Evolutionary conservation across 2,329 filamentous ascomycete genomes (phyloP).

Genomic region (Aotearoamyces nothofagi): DNA sequence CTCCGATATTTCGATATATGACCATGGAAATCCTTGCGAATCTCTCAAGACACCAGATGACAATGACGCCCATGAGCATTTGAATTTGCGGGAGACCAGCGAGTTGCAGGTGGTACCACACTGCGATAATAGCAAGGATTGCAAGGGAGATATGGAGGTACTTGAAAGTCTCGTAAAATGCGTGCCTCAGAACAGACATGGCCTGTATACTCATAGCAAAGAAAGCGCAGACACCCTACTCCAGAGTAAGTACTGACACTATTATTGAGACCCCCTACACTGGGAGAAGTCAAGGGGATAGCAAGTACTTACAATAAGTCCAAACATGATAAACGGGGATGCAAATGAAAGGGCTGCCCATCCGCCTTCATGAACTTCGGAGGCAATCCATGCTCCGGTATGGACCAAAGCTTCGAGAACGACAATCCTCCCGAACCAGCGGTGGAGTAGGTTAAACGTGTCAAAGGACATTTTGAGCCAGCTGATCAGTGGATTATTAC

Average conservation of each 20-base stretch:
- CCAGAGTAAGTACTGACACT: slow-evolving; percentile 1
- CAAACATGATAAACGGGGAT: slow-evolving; percentile 32
- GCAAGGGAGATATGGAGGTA: slow-evolving; percentile 53
- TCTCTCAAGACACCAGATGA: slow-evolving; percentile 55
- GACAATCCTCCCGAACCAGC: slow-evolving; percentile 67
- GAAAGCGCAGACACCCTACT: slow-evolving; percentile 22
- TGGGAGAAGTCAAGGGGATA: background rate
- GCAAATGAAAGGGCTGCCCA: slow-evolving; percentile 29
- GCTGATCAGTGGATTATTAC: slow-evolving; percentile 65
- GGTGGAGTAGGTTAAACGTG: slow-evolving; percentile 68
- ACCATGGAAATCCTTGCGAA: slow-evolving; percentile 41
- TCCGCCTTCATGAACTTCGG: slow-evolving; percentile 24
- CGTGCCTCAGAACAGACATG: slow-evolving; percentile 55
- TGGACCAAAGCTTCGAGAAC: slow-evolving; percentile 54
- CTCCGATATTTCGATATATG: slow-evolving; percentile 49
- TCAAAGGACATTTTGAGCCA: slow-evolving; percentile 64
- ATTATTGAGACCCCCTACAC: no score
- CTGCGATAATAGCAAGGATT: slow-evolving; percentile 39
- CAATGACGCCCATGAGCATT: slow-evolving; percentile 45
- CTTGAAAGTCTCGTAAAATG: slow-evolving; percentile 69
- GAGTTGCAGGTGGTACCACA: slow-evolving; percentile 53
- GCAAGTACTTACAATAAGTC: slow-evolving; percentile 44
- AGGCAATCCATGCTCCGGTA: slow-evolving; percentile 41
- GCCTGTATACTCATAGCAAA: slow-evolving; percentile 52
- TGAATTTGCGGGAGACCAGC: slow-evolving; percentile 37